phyloP scores from a whole-genome alignment of 73 alveolate genomes.

The Uronychia binucleata region DNA sequence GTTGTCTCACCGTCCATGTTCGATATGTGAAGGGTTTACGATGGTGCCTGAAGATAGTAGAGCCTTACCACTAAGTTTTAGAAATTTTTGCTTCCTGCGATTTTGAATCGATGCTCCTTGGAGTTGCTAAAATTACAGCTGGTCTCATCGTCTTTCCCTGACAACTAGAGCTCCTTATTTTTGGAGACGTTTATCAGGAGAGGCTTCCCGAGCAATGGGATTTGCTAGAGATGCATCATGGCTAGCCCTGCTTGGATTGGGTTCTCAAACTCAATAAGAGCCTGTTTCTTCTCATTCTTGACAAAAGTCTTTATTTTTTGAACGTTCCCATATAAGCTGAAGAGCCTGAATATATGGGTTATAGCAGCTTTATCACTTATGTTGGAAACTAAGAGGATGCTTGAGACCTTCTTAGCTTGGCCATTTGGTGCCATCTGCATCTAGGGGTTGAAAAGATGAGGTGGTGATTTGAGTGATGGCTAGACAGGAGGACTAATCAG shows the following conservation, averaged over 20 bases:
- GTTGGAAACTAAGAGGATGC: slow-evolving; percentile 49
- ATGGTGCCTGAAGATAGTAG: slow-evolving; percentile 1
- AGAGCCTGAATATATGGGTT: slow-evolving; percentile 38
- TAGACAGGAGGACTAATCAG: no score
- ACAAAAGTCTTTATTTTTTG: slow-evolving; percentile 37
- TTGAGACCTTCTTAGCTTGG: neutral
- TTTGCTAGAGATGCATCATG: slow-evolving; percentile 15
- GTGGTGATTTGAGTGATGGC: neutral
- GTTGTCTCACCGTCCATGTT: slow-evolving; percentile 14
- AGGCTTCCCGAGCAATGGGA: neutral
- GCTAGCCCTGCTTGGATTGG: slow-evolving; percentile 43
- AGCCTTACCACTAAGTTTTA: slow-evolving; percentile 12
- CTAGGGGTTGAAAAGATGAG: neutral
- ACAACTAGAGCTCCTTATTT: neutral
- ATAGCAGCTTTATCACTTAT: slow-evolving; percentile 24
- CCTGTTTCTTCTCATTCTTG: slow-evolving; percentile 47
- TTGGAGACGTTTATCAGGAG: neutral
- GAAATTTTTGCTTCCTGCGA: slow-evolving; percentile 41
- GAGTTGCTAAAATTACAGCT: slow-evolving; percentile 17
- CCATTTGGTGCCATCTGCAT: neutral
- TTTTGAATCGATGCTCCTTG: slow-evolving; percentile 35
- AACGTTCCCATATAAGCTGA: slow-evolving; percentile 61
- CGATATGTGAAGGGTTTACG: slow-evolving; percentile 16
- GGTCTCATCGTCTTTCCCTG: neutral
- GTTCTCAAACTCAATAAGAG: slow-evolving; percentile 48